phyloP scores from a whole-genome alignment of 306 rosid species.

The Oemleria cerasiformis region DNA sequence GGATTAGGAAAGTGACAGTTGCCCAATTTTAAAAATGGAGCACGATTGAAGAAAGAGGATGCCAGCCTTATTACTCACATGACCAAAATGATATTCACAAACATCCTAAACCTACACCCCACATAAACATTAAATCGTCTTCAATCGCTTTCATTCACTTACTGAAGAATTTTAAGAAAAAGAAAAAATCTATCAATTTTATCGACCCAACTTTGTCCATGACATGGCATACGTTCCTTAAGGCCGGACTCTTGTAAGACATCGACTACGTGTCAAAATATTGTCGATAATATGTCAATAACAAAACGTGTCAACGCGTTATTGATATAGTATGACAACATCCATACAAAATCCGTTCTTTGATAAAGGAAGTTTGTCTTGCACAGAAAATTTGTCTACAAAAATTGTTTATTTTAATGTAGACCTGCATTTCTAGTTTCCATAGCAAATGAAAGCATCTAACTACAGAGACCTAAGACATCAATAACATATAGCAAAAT shows the following conservation, averaged over 20 bases:
- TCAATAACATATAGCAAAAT: not conserved
- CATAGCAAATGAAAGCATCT: not conserved
- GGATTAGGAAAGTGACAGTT: not conserved
- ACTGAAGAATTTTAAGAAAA: not conserved
- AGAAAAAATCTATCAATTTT: too few species aligned
- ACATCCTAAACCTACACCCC: not conserved
- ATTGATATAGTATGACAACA: too few species aligned
- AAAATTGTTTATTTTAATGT: not conserved
- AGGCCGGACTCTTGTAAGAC: too few species aligned
- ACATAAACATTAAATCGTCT: not conserved
- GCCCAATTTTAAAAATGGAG: not conserved
- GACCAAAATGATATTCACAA: conserved; percentile 10
- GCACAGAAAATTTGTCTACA: not conserved
- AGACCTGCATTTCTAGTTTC: not conserved
- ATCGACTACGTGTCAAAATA: too few species aligned
- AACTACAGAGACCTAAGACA: not conserved
- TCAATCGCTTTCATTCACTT: not conserved
- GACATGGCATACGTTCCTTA: too few species aligned
- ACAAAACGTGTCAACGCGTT: too few species aligned
- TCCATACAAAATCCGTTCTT: too few species aligned
- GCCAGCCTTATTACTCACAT: conserved; percentile 7
- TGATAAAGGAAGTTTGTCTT: too few species aligned
- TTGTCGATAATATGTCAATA: too few species aligned
- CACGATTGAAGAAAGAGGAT: conserved; percentile 2
- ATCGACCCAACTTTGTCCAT: too few species aligned